Evolutionary conservation across 495 filamentous ascomycete species (phyloP).

Genomic region (Penicillium lagena): DNA sequence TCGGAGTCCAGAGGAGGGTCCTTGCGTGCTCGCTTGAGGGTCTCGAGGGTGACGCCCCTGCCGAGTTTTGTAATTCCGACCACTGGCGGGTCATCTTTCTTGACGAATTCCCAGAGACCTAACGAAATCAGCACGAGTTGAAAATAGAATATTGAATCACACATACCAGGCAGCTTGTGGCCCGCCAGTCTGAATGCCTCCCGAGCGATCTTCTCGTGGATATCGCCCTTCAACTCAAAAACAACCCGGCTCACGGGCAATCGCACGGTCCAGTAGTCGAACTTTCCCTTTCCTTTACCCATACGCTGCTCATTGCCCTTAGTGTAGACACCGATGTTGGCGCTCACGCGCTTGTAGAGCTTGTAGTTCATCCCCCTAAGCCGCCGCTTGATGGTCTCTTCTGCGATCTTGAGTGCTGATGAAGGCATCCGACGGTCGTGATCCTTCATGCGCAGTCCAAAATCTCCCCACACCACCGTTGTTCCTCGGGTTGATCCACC

Average conservation of each 20-base stretch:
- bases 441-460: conserved; percentile 87
- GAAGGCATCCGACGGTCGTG: conserved; percentile 88
- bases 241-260: conserved; percentile 82
- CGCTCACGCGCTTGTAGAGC: conserved; percentile 81
- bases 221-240: conserved; percentile 82
- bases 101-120: conserved; percentile 93
- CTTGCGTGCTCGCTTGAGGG: conserved; percentile 68
- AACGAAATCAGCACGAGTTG: not conserved
- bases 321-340: conserved; percentile 91
- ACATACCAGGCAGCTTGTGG: conserved; percentile 88
- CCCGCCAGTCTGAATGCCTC: conserved; percentile 94
- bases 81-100: conserved; percentile 82
- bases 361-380: conserved; percentile 89
- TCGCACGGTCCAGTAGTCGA: conserved; percentile 91
- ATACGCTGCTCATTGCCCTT: conserved; percentile 95
- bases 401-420: conserved; percentile 77
- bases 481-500: conserved; percentile 89
- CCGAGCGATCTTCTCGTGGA: conserved; percentile 90
- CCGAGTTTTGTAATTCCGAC: conserved; percentile 91
- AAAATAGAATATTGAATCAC: not conserved
- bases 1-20: conserved; percentile 48
- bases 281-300: conserved; percentile 97
- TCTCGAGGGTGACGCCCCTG: conserved; percentile 71
- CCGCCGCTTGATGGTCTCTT: conserved; percentile 84
- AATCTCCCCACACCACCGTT: conserved; percentile 94